Evolutionary conservation across 306 rosid species (phyloP), one percentile per base, ranked within the genome.

Genomic region (Cucurbita maxima): DNA sequence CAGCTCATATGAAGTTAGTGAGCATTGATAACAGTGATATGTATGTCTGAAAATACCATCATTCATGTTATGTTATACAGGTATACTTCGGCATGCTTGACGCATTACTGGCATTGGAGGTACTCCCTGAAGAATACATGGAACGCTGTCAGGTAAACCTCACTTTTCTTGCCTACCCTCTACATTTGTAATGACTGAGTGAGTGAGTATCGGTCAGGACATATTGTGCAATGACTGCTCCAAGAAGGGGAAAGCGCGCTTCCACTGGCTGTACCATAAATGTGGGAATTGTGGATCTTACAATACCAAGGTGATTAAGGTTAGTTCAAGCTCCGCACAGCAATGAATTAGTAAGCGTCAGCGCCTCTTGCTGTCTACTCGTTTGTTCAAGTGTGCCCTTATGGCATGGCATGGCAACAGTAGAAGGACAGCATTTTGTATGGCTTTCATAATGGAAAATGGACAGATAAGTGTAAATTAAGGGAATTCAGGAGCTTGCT

Each of bases 81-180:
- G 99, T 89, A 41, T 94, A 91, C 82, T 94, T 94, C 78, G 99
- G 99, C 81, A 94, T 94, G 99, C 99, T 94, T 79, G 99, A 94
- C 76, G 99, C 97, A 25, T 81, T 94, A 71, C 83, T 94, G 85
- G 96, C 97, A 55, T 84, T 97, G 8, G 99, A 94, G 83, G 91
- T 84, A 83, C 99, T 94, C 79, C 99, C 99, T 50, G 97, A 89
- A 77, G 99, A 94, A 76, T 94, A 87, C 81, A 84, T 84, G 74
- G 90, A 88, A 78, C 96, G 88, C 56, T 36, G 76, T 80, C 99
- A 94, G 95, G 99, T 94, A 82, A 43, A 10, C 57, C 7, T 45
- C 73, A 68, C 57, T 45, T 66, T 67, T 68, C 43, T 68, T 47
- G 43, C 40, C 45, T 67, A 13, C 20, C 56, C 59, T 58, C 41